These are phyloP conservation scores for Aspergillus tanneri DNA, from an alignment of 2,329 filamentous ascomycete genomes.

Conservation along the genomic window DNA sequence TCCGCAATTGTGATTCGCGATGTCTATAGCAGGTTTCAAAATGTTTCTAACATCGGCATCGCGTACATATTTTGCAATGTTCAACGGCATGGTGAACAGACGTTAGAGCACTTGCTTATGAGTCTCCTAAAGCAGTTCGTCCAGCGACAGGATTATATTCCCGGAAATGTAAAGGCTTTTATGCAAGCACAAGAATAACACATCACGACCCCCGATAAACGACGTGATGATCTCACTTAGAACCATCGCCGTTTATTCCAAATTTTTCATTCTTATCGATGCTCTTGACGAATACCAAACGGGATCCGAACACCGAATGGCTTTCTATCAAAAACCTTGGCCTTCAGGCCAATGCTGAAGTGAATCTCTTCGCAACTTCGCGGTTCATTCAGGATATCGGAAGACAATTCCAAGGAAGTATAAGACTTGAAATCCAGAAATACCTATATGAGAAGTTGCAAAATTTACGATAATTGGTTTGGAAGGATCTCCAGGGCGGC, in stretches of 20 bases:
- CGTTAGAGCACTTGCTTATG: conserved; percentile 29
- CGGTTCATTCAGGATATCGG: conserved; percentile 28
- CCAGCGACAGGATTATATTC: conserved; percentile 24
- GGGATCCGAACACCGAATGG: neutral
- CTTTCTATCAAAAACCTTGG: conserved; percentile 25
- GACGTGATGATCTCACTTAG: conserved; percentile 19
- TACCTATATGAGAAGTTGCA: conserved; percentile 30
- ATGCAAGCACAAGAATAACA: conserved; percentile 20
- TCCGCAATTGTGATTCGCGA: conserved; percentile 10
- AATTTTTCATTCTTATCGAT: conserved; percentile 30
- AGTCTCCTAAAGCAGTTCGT: conserved; percentile 43
- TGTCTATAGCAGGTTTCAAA: neutral
- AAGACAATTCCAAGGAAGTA: conserved; percentile 17
- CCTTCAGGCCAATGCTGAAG: conserved; percentile 17
- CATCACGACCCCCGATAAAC: conserved; percentile 27
- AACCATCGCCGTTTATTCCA: conserved; percentile 19
- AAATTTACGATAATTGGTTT: conserved; percentile 18
- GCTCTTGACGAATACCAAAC: conserved; percentile 33
- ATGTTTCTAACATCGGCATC: conserved; percentile 32
- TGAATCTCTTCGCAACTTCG: conserved; percentile 37
- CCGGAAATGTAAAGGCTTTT: conserved; percentile 30
- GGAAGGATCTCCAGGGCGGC: conserved; percentile 23
- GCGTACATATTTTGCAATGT: conserved; percentile 53
- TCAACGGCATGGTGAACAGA: conserved; percentile 42
- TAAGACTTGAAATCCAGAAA: conserved; percentile 30